Percentiles rank a stretch among this genome's conserved stretches.
Evolutionary conservation across 768 basidiomycete genomes (phyloP).

Genomic region (Crepidotus variabilis): DNA sequence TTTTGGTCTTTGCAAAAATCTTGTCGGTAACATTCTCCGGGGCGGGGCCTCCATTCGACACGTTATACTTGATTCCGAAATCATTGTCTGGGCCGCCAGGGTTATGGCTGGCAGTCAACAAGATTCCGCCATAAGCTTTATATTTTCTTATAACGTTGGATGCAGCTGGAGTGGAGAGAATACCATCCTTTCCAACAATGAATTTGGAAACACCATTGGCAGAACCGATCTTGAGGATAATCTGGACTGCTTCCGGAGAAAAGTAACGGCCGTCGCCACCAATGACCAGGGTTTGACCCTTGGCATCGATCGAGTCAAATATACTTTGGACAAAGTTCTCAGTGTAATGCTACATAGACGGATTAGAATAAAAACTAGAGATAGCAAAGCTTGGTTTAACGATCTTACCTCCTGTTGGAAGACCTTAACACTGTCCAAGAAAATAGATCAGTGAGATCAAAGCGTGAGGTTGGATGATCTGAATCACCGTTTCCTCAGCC

Average conservation of each 20-base stretch:
- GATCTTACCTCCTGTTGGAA: slow-evolving; percentile 89
- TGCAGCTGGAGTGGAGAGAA: slow-evolving; percentile 95
- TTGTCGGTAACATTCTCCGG: slow-evolving; percentile 95
- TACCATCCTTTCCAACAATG: slow-evolving; percentile 87
- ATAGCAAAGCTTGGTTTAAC: slow-evolving; percentile 8
- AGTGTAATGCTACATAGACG: slow-evolving; percentile 85
- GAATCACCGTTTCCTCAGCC: slow-evolving; percentile 86
- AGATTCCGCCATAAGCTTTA: slow-evolving; percentile 95
- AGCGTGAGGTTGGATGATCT: not conserved
- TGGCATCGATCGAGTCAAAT: slow-evolving; percentile 80
- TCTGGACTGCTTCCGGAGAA: slow-evolving; percentile 81
- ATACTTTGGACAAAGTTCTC: slow-evolving; percentile 98
- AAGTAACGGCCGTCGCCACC: slow-evolving; percentile 98
- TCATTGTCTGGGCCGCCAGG: slow-evolving; percentile 98
- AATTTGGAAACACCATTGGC: slow-evolving; percentile 91
- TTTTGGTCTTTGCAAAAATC: slow-evolving; percentile 90
- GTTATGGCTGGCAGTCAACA: slow-evolving; percentile 96
- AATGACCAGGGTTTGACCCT: slow-evolving; percentile 84
- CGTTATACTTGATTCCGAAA: slow-evolving; percentile 99
- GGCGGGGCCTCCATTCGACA: slow-evolving; percentile 95
- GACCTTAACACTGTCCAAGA: slow-evolving; percentile 77
- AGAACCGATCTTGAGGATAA: slow-evolving; percentile 89
- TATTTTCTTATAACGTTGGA: slow-evolving; percentile 95
- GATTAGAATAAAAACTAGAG: not conserved
- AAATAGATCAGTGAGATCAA: slow-evolving; percentile 7